Percentiles rank a stretch among this genome's conserved stretches.
Evolutionary conservation across 805 yeast genomes (phyloP).

Genomic region (Yarrowia sp.): DNA sequence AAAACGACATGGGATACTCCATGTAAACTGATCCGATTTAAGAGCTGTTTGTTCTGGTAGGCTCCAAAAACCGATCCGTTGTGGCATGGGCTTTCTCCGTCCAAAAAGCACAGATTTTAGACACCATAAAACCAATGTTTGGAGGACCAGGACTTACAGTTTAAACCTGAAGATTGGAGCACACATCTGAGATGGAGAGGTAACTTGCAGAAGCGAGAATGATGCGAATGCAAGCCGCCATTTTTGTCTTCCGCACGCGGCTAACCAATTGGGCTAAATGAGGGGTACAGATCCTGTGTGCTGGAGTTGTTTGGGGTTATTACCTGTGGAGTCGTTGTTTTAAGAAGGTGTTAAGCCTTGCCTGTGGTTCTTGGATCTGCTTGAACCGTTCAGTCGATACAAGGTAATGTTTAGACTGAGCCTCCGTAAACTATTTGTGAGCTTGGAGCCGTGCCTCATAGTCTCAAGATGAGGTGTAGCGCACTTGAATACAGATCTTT

Average conservation of each 20-base stretch:
- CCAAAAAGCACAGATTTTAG: not conserved
- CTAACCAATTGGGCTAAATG: not conserved
- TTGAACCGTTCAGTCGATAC: too few relatives aligned
- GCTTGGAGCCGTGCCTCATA: not conserved
- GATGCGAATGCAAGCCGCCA: not conserved
- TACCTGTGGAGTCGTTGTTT: not conserved
- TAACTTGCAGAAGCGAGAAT: constrained; percentile 9
- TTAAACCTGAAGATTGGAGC: not conserved
- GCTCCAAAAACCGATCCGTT: not conserved
- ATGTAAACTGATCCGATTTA: too few relatives aligned
- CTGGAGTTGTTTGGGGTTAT: not conserved
- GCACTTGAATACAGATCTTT: not conserved
- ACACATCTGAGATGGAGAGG: not conserved
- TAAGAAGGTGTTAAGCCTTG: too few relatives aligned
- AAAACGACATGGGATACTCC: too few relatives aligned
- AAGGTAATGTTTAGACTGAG: too few relatives aligned
- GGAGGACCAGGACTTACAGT: constrained; percentile 14
- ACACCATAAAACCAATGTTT: not conserved
- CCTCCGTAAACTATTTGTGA: too few relatives aligned
- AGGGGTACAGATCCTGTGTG: not conserved
- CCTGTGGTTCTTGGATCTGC: too few relatives aligned
- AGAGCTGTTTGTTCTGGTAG: not conserved
- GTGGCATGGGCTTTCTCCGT: not conserved
- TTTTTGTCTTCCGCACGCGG: not conserved
- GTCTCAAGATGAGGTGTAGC: not conserved